phyloP scores from a whole-genome alignment of 331 rosid genomes.

The Rhamnella rubrinervis region DNA sequence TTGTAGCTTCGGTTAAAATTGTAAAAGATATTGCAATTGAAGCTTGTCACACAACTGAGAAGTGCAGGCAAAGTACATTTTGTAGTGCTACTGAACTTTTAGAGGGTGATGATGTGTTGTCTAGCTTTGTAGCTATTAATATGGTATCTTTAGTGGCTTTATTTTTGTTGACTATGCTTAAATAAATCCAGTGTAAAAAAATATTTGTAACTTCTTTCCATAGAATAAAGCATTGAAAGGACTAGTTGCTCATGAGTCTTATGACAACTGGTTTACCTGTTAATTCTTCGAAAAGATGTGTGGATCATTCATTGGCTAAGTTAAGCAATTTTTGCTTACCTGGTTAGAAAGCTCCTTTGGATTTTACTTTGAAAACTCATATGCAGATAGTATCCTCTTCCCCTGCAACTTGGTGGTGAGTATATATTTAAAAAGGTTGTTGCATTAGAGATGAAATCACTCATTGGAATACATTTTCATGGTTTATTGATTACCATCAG shows the following conservation, averaged over 20 bases:
- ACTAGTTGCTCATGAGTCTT: conserved; percentile 48
- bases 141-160: conserved; percentile 50
- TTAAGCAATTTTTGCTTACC: conserved; percentile 45
- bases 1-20: conserved; percentile 33
- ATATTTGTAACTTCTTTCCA: conserved; percentile 13
- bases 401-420: conserved; percentile 61
- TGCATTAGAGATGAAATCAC: neutral
- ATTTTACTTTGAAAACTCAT: conserved; percentile 83
- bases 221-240: conserved; percentile 91
- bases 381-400: conserved; percentile 66
- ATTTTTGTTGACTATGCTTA: neutral
- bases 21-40: conserved; percentile 28
- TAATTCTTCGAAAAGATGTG: conserved; percentile 36
- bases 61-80: conserved; percentile 59
- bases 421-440: conserved; percentile 1
- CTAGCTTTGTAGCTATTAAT: conserved; percentile 59
- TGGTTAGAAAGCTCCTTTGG: conserved; percentile 81
- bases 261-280: conserved; percentile 39
- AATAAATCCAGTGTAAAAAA: conserved; percentile 9
- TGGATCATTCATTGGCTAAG: conserved; percentile 35
- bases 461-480: neutral
- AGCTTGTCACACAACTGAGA: conserved; percentile 44
- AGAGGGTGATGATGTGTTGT: conserved; percentile 47
- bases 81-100: conserved; percentile 81
- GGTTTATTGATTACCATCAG: neutral